These are phyloP conservation scores for Globisporangium ultimum DNA, from an alignment of 352 stramenopile genomes.

Conservation along the genomic window DNA sequence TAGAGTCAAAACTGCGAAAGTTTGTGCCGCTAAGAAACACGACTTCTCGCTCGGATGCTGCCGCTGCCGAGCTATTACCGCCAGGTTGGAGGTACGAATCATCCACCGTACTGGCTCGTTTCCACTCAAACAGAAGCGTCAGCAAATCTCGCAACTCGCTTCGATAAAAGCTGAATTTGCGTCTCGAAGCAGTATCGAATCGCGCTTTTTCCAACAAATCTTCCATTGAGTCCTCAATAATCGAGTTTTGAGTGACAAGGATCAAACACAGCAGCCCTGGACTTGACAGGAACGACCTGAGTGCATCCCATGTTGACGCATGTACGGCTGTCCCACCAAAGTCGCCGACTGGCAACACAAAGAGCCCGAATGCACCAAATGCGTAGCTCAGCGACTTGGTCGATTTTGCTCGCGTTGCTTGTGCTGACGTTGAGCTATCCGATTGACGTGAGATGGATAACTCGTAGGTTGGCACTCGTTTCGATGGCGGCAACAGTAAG, in stretches of 20 bases:
- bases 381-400: constrained; percentile 27
- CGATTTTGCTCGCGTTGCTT: constrained; percentile 1
- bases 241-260: constrained; percentile 28
- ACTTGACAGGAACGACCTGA: constrained; percentile 32
- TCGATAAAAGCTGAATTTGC: constrained; percentile 43
- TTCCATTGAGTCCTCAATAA: constrained; percentile 51
- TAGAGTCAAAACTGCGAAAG: constrained; percentile 32
- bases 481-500: constrained; percentile 47
- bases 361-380: constrained; percentile 47
- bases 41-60: constrained; percentile 13
- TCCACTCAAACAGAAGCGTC: constrained; percentile 40
- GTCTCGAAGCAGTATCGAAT: constrained; percentile 22
- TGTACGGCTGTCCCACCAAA: constrained; percentile 16
- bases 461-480: constrained; percentile 14
- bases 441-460: neutral
- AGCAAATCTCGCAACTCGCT: constrained; percentile 37
- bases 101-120: constrained; percentile 4
- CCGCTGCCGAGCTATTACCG: neutral
- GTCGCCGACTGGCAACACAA: constrained; percentile 32
- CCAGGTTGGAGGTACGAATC: neutral
- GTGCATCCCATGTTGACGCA: constrained; percentile 21
- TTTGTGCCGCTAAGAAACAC: constrained; percentile 33
- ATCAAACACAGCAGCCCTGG: constrained; percentile 30
- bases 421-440: neutral
- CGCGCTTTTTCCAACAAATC: constrained; percentile 41